These are phyloP conservation scores for Capsicum baccatum DNA, from an alignment of 257 asterid species.

Conservation along the genomic window DNA sequence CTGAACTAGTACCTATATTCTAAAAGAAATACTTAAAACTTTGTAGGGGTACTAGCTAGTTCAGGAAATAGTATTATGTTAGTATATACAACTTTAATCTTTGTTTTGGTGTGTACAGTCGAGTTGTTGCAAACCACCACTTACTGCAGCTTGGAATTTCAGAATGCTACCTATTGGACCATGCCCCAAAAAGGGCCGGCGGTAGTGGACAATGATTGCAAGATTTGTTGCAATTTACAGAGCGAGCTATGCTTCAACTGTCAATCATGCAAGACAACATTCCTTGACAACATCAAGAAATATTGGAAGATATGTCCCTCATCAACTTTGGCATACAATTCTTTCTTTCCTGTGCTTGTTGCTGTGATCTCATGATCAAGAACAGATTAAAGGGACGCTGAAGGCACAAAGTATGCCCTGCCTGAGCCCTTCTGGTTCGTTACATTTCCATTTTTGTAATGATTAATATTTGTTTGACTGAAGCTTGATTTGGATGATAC, in stretches of 20 bases:
- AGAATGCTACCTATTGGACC: conserved; percentile 53
- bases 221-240: conserved; percentile 49
- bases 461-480: too few species aligned
- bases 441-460: too few species aligned
- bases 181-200: conserved; percentile 43
- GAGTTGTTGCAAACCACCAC: conserved; percentile 69
- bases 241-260: conserved; percentile 54
- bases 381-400: conserved; percentile 22
- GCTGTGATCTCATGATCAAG: conserved; percentile 53
- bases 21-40: too few species aligned
- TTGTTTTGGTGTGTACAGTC: conserved; percentile 38
- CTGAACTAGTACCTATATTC: too few species aligned
- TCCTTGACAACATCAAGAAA: conserved; percentile 38
- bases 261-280: conserved; percentile 49
- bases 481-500: neutral
- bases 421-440: neutral
- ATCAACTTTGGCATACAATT: conserved; percentile 35
- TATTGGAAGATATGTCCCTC: conserved; percentile 49
- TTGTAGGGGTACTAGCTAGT: too few species aligned
- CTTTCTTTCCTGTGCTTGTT: conserved; percentile 50
- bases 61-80: too few species aligned
- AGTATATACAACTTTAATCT: neutral
- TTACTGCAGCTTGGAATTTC: conserved; percentile 48
- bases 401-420: conserved; percentile 15
- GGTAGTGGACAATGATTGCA: conserved; percentile 47